A percentile compares a stretch with the other conserved stretches of the same genome.
These are phyloP conservation scores for Tetracladium marchalianum DNA, from an alignment of 495 filamentous ascomycete genomes.

Conservation along the genomic window DNA sequence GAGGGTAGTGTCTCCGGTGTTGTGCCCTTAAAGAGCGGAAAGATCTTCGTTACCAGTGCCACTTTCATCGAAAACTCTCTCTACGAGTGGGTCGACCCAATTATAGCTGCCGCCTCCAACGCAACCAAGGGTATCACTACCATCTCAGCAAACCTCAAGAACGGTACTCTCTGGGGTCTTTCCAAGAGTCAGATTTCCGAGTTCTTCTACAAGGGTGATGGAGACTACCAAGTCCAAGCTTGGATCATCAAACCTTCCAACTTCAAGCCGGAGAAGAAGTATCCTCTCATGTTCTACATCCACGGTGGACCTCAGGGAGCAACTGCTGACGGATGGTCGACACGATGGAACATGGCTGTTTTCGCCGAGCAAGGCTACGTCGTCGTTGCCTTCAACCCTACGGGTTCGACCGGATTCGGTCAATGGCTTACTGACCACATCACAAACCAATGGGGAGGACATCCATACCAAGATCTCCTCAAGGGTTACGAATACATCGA, in stretches of 20 bases:
- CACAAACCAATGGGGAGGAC: constrained; percentile 63
- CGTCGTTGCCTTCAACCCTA: constrained; percentile 76
- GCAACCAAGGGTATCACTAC: constrained; percentile 3
- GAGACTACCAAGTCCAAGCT: constrained; percentile 55
- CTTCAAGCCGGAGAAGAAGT: constrained; percentile 60
- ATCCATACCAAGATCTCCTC: constrained; percentile 70
- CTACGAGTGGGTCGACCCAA: constrained; percentile 48
- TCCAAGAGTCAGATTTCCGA: constrained; percentile 34
- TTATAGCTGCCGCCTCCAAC: neutral
- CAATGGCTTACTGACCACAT: constrained; percentile 69
- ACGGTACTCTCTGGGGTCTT: constrained; percentile 2
- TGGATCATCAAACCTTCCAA: constrained; percentile 69
- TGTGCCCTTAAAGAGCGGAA: constrained; percentile 32
- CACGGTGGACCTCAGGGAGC: constrained; percentile 82
- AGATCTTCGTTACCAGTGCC: constrained; percentile 51
- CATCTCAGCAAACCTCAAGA: constrained; percentile 7
- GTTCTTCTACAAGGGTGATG: constrained; percentile 56
- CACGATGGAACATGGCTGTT: constrained; percentile 82
- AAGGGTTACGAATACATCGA: constrained; percentile 66
- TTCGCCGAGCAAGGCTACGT: constrained; percentile 89
- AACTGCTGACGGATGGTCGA: constrained; percentile 58
- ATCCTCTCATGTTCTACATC: constrained; percentile 70
- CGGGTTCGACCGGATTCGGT: constrained; percentile 76
- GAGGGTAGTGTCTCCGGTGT: constrained; percentile 49
- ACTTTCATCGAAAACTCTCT: constrained; percentile 57